Percentiles rank a stretch among this genome's conserved stretches.
These are phyloP conservation scores for Drechslerella coelobrocha DNA, from an alignment of 2,329 filamentous ascomycete genomes.

Conservation along the genomic window DNA sequence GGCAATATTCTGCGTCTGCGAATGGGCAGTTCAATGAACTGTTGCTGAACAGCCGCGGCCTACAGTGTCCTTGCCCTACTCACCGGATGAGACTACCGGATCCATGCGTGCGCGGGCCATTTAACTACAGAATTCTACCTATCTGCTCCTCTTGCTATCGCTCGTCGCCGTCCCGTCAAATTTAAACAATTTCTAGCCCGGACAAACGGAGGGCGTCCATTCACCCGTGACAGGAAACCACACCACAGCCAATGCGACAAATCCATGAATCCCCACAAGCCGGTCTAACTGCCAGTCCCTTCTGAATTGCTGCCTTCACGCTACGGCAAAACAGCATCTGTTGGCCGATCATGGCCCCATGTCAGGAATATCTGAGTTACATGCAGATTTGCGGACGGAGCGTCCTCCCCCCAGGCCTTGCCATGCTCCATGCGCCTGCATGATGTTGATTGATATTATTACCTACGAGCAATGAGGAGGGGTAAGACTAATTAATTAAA, in stretches of 20 bases:
- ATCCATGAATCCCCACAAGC: conserved; percentile 31
- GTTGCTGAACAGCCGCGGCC: background rate
- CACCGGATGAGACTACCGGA: conserved; percentile 38
- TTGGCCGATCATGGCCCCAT: conserved; percentile 7
- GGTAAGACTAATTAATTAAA: background rate
- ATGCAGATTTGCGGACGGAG: background rate
- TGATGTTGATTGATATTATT: background rate
- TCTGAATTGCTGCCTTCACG: conserved; percentile 5
- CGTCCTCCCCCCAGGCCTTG: background rate
- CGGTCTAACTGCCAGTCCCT: conserved; percentile 36
- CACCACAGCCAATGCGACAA: conserved; percentile 27
- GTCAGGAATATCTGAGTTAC: conserved; percentile 12
- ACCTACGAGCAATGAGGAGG: background rate
- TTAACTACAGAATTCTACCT: conserved; percentile 16
- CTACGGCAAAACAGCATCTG: conserved; percentile 7
- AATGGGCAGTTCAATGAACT: too few relatives aligned
- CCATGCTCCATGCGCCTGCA: background rate
- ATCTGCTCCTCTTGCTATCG: conserved; percentile 20
- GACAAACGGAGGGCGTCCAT: conserved; percentile 49
- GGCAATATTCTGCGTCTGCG: too few relatives aligned
- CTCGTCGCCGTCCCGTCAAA: conserved; percentile 14
- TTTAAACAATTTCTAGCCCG: conserved; percentile 21
- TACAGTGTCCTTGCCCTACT: conserved; percentile 2
- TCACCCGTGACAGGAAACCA: conserved; percentile 40
- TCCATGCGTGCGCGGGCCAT: conserved; percentile 21